Percentiles rank a stretch among this genome's conserved stretches.
phyloP scores from a whole-genome alignment of 1,284 basidiomycete species.

The Leccinum subrobustum region DNA sequence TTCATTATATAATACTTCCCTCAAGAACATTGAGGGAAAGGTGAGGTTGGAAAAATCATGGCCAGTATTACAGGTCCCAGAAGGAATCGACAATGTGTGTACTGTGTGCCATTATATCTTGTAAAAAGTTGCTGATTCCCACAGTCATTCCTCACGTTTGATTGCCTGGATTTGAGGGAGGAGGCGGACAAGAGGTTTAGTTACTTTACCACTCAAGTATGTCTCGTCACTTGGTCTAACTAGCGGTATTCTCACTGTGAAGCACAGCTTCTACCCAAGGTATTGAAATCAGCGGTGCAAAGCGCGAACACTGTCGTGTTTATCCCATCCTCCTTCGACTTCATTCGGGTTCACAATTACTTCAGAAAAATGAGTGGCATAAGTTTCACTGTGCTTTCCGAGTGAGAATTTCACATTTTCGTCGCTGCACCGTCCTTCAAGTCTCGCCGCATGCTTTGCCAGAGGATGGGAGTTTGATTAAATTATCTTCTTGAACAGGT shows the following conservation, averaged over 20 bases:
- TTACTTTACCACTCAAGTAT: slow-evolving; percentile 83
- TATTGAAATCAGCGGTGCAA: slow-evolving; percentile 90
- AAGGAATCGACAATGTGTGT: slow-evolving; percentile 75
- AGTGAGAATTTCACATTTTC: slow-evolving; percentile 49
- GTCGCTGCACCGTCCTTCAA: neutral
- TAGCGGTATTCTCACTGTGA: slow-evolving; percentile 1
- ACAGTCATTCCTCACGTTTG: slow-evolving; percentile 75
- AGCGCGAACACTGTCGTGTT: slow-evolving; percentile 87
- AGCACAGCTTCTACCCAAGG: slow-evolving; percentile 68
- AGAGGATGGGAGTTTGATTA: neutral
- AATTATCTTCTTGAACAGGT: slow-evolving; percentile 48
- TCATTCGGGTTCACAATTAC: slow-evolving; percentile 87
- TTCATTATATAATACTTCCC: slow-evolving; percentile 66
- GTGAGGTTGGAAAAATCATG: slow-evolving; percentile 68
- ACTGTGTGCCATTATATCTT: neutral
- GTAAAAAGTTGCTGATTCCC: slow-evolving; percentile 9
- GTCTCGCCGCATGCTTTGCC: neutral
- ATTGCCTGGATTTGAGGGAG: slow-evolving; percentile 68
- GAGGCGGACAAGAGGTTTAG: slow-evolving; percentile 88
- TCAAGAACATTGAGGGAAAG: slow-evolving; percentile 88
- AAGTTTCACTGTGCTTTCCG: slow-evolving; percentile 83
- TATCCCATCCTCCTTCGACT: slow-evolving; percentile 96
- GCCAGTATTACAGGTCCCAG: slow-evolving; percentile 71
- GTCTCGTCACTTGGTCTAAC: slow-evolving; percentile 8
- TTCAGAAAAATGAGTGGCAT: slow-evolving; percentile 74